Conservation (phyloP, 306 rosid genomes). For the Malus sylvestris region DNA sequence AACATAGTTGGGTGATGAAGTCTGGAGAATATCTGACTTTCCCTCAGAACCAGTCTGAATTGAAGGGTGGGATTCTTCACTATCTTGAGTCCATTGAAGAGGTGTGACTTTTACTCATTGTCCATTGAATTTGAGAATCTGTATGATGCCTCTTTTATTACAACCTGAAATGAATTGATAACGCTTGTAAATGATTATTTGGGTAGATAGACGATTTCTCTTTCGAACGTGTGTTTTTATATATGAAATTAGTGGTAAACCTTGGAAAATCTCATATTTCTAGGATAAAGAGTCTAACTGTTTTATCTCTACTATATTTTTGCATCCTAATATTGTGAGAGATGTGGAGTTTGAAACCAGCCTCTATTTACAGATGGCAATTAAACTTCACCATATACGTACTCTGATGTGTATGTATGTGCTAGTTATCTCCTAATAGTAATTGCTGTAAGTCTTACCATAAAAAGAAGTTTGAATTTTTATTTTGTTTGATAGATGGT, state of each 20-base stretch:
- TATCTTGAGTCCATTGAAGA: constrained; percentile 96
- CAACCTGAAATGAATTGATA: background rate
- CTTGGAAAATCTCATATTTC: background rate
- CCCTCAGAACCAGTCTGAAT: constrained; percentile 70
- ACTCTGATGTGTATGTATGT: background rate
- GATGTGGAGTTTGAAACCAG: background rate
- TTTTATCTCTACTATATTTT: background rate
- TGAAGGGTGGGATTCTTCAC: constrained; percentile 78
- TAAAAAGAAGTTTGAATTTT: constrained; percentile 14
- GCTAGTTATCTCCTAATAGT: background rate
- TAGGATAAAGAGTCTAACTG: background rate
- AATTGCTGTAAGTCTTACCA: constrained; percentile 2
- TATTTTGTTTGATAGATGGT: constrained; percentile 65
- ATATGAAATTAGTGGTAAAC: background rate
- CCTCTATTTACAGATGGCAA: background rate
- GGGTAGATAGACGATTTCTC: background rate
- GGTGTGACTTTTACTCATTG: constrained; percentile 30
- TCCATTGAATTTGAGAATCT: background rate
- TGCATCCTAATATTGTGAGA: constrained; percentile 1
- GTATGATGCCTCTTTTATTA: background rate
- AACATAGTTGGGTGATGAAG: constrained; percentile 65
- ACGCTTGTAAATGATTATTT: background rate
- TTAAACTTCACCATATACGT: background rate
- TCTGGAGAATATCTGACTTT: constrained; percentile 70
- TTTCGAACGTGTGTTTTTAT: background rate